A percentile compares a stretch with the other conserved stretches of the same genome.
Conservation (phyloP, 768 basidiomycete species). For the Xerocomellus dryophilus region DNA sequence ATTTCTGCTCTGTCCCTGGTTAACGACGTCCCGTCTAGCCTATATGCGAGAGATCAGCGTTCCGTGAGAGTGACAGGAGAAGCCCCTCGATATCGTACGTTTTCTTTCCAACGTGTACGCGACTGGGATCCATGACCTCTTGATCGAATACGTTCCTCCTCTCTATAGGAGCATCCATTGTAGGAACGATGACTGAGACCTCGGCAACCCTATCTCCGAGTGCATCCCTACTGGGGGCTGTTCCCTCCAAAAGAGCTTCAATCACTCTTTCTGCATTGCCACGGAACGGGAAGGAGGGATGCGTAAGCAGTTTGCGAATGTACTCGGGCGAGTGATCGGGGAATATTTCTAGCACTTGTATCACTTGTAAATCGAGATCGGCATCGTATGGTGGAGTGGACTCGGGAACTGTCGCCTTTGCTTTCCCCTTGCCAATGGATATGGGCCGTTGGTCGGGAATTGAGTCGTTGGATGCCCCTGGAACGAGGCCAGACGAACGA, state of each 20-base stretch:
- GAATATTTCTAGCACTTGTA: slow-evolving; percentile 74
- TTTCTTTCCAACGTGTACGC: slow-evolving; percentile 65
- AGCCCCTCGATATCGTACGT: slow-evolving; percentile 36
- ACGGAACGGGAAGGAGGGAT: slow-evolving; percentile 45
- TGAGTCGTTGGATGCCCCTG: slow-evolving; percentile 9
- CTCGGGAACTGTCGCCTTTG: slow-evolving; percentile 28
- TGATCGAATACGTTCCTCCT: slow-evolving; percentile 76
- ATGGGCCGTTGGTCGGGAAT: slow-evolving; percentile 34
- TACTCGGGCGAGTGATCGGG: slow-evolving; percentile 58
- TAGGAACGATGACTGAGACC: not conserved
- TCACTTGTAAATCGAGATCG: slow-evolving; percentile 54
- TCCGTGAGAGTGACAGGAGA: not conserved
- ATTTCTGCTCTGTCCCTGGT: slow-evolving; percentile 57
- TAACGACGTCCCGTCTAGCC: slow-evolving; percentile 44
- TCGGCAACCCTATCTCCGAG: slow-evolving; percentile 16
- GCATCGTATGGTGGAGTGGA: slow-evolving; percentile 29
- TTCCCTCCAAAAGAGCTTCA: slow-evolving; percentile 72
- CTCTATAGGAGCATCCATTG: slow-evolving; percentile 32
- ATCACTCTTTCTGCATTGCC: slow-evolving; percentile 62
- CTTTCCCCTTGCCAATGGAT: slow-evolving; percentile 40
- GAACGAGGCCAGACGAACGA: slow-evolving; percentile 53
- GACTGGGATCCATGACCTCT: slow-evolving; percentile 61
- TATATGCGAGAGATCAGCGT: slow-evolving; percentile 20
- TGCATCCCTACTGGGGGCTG: slow-evolving; percentile 44
- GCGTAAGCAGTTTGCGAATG: slow-evolving; percentile 53